phyloP scores from a whole-genome alignment of 768 basidiomycete genomes.

The Mycena pura region DNA sequence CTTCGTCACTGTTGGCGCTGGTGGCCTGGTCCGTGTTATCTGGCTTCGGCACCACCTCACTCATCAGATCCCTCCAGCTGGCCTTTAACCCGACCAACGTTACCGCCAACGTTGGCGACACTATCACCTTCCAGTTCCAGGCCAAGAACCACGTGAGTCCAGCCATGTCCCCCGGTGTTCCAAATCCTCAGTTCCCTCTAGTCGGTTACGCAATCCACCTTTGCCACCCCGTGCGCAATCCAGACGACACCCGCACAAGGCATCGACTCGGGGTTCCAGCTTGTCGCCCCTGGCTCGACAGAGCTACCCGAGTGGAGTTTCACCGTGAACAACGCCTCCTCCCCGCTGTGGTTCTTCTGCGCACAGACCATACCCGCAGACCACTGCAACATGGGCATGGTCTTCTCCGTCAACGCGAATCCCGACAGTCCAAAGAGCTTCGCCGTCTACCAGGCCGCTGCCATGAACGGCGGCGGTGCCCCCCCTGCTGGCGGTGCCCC shows the following conservation, averaged over 20 bases:
- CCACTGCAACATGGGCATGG: conserved; percentile 64
- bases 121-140: conserved; percentile 58
- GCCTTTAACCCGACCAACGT: conserved; percentile 46
- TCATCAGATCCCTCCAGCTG: conserved; percentile 34
- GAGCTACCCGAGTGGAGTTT: conserved; percentile 51
- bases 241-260: conserved; percentile 44
- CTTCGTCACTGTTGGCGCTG: conserved; percentile 51
- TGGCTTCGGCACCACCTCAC: not conserved
- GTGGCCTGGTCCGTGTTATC: conserved; percentile 36
- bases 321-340: conserved; percentile 50
- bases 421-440: conserved; percentile 45
- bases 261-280: conserved; percentile 60
- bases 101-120: conserved; percentile 53
- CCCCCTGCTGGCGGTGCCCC: conserved; percentile 8
- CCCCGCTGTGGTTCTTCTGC: conserved; percentile 70
- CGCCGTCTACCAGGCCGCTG: conserved; percentile 49
- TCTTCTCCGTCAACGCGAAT: conserved; percentile 65
- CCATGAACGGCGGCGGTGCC: conserved; percentile 7
- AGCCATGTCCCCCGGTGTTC: not conserved
- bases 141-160: conserved; percentile 51
- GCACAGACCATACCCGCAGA: conserved; percentile 46
- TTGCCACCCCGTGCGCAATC: conserved; percentile 56
- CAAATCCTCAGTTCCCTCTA: conserved; percentile 28
- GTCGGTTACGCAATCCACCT: conserved; percentile 68
- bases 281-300: conserved; percentile 40